phyloP scores from a whole-genome alignment of 495 filamentous ascomycete genomes.

The Neurospora pannonica region DNA sequence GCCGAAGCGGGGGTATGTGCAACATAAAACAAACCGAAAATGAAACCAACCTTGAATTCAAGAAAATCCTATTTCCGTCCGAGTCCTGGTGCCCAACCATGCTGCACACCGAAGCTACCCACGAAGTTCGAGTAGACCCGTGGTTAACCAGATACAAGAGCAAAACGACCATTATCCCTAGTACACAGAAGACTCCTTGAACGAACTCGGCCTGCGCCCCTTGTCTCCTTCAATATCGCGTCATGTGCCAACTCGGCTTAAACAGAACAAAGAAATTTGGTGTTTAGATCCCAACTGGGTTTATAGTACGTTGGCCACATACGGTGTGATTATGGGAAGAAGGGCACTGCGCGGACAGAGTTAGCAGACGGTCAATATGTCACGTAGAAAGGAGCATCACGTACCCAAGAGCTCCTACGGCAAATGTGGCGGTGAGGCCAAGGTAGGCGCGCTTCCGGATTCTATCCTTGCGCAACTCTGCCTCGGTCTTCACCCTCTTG shows the following conservation, averaged over 20 bases:
- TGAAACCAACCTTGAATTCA: conserved; percentile 1
- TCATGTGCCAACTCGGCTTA: not conserved
- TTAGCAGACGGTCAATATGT: not conserved
- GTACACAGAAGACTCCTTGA: not conserved
- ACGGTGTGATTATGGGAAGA: conserved; percentile 46
- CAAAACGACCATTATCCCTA: not conserved
- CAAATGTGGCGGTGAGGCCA: conserved; percentile 74
- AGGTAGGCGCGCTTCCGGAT: conserved; percentile 75
- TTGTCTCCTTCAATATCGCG: not conserved
- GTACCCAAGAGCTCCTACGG: conserved; percentile 61
- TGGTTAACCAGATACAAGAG: not conserved
- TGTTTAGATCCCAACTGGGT: not conserved
- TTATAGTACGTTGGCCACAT: conserved; percentile 40
- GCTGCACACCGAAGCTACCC: not conserved
- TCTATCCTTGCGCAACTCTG: conserved; percentile 70
- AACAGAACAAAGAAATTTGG: not conserved
- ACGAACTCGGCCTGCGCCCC: not conserved
- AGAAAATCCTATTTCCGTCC: not conserved
- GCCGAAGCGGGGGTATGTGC: conserved; percentile 14
- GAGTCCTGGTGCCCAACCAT: not conserved
- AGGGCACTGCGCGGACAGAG: conserved; percentile 14
- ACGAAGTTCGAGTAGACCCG: not conserved
- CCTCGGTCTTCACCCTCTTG: conserved; percentile 68
- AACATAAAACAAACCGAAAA: conserved; percentile 11
- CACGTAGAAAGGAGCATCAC: conserved; percentile 24